Evolutionary conservation across 352 stramenopile species (phyloP).

Genomic region (Phytophthora citrophthora): DNA sequence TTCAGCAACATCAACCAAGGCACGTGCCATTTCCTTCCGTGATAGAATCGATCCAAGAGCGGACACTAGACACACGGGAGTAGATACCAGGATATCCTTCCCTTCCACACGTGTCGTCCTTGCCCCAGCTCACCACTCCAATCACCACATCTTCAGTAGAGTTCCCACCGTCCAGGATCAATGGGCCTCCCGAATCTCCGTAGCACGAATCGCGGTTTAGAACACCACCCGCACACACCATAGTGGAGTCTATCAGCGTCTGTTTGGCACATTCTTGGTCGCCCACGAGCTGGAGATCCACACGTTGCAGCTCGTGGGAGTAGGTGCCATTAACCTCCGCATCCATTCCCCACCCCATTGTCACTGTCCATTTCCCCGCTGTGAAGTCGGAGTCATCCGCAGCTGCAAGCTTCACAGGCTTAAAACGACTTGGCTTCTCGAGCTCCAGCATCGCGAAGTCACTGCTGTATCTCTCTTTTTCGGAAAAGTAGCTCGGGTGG

Average conservation of each 20-base stretch:
- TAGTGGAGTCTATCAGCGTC: slow-evolving; percentile 33
- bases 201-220: slow-evolving; percentile 43
- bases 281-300: slow-evolving; percentile 41
- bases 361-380: slow-evolving; percentile 31
- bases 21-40: slow-evolving; percentile 21
- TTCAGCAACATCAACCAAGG: neutral
- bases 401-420: slow-evolving; percentile 5
- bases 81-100: slow-evolving; percentile 52
- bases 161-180: slow-evolving; percentile 31
- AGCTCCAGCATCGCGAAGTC: slow-evolving; percentile 57
- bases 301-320: slow-evolving; percentile 36
- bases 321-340: slow-evolving; percentile 19
- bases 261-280: slow-evolving; percentile 36
- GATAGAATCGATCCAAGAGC: slow-evolving; percentile 46
- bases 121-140: slow-evolving; percentile 55
- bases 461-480: slow-evolving; percentile 9
- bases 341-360: slow-evolving; percentile 25
- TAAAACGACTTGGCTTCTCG: slow-evolving; percentile 32
- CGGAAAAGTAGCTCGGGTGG: slow-evolving; percentile 10
- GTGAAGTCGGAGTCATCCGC: slow-evolving; percentile 15
- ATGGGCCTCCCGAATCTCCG: slow-evolving; percentile 57
- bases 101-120: slow-evolving; percentile 44
- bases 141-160: slow-evolving; percentile 32
- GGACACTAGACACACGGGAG: slow-evolving; percentile 47
- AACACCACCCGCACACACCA: slow-evolving; percentile 57